phyloP scores from a whole-genome alignment of 2,329 filamentous ascomycete species.

The Colletotrichum sp. region DNA sequence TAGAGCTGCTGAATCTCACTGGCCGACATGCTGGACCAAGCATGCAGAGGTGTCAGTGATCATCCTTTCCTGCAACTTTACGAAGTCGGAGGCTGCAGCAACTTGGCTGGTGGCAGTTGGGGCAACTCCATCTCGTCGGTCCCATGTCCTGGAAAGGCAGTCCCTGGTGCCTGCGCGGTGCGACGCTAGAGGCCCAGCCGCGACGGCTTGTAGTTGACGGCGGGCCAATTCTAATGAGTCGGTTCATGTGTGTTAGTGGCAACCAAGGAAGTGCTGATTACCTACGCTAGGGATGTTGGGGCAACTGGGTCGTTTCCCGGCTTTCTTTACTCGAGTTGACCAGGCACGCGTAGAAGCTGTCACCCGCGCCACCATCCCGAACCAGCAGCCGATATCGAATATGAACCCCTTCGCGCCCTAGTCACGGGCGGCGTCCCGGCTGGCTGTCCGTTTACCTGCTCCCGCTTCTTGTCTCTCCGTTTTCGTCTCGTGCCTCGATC shows the following conservation, averaged over 20 bases:
- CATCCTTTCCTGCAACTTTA: background rate
- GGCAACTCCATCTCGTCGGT: background rate
- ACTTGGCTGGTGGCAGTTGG: background rate
- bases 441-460: background rate
- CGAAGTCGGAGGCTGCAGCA: background rate
- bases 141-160: conserved; percentile 5
- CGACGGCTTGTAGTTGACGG: background rate
- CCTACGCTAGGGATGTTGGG: background rate
- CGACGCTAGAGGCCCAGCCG: background rate
- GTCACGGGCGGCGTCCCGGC: background rate
- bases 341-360: background rate
- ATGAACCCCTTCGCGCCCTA: background rate
- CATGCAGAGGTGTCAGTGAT: background rate
- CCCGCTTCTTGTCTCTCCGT: background rate
- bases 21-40: background rate
- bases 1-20: background rate
- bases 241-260: conserved; percentile 5
- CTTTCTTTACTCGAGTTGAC: background rate
- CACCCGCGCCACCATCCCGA: background rate
- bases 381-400: conserved; percentile 1
- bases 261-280: background rate
- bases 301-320: background rate
- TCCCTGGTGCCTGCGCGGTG: background rate
- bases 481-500: background rate
- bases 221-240: background rate